These are phyloP conservation scores for Protostelium mycophagum DNA, from an alignment of 78 protist genomes.

Conservation along the genomic window DNA sequence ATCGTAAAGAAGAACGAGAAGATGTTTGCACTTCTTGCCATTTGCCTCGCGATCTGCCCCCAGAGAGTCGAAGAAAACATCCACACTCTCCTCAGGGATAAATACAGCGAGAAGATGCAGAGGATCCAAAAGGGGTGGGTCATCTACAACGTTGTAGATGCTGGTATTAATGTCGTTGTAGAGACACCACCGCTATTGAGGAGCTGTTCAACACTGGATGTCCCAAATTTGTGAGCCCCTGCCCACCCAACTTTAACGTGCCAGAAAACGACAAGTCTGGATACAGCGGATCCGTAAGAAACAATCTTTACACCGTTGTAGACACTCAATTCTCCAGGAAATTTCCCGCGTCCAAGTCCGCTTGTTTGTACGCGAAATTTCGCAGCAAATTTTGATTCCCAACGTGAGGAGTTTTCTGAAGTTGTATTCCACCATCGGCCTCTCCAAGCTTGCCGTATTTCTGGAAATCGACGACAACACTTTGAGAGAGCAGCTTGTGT, in stretches of 20 bases:
- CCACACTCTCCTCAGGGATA: slow-evolving; percentile 62
- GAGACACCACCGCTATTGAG: slow-evolving; percentile 45
- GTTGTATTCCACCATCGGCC: slow-evolving; percentile 77
- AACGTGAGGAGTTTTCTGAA: slow-evolving; percentile 74
- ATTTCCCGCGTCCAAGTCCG: slow-evolving; percentile 43
- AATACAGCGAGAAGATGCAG: slow-evolving; percentile 64
- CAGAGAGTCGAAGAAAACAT: slow-evolving; percentile 75
- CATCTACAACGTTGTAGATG: background rate
- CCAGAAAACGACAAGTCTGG: slow-evolving; percentile 17
- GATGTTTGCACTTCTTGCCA: slow-evolving; percentile 79
- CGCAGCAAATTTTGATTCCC: slow-evolving; percentile 62
- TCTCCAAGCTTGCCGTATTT: slow-evolving; percentile 51
- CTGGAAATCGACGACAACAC: slow-evolving; percentile 45
- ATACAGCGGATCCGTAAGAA: slow-evolving; percentile 16
- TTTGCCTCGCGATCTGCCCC: slow-evolving; percentile 73
- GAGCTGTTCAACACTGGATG: slow-evolving; percentile 64
- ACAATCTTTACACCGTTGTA: background rate
- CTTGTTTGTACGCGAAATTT: slow-evolving; percentile 55
- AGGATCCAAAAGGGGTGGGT: slow-evolving; percentile 57
- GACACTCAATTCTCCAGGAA: background rate
- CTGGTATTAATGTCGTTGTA: background rate
- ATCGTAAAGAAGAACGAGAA: slow-evolving; percentile 81
- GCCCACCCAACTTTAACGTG: slow-evolving; percentile 24
- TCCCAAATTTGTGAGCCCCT: slow-evolving; percentile 77
- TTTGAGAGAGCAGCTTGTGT: slow-evolving; percentile 1